Base-by-base conservation (phyloP, 345 rosid genomes). In the Gossypium ekmanianum region DNA sequence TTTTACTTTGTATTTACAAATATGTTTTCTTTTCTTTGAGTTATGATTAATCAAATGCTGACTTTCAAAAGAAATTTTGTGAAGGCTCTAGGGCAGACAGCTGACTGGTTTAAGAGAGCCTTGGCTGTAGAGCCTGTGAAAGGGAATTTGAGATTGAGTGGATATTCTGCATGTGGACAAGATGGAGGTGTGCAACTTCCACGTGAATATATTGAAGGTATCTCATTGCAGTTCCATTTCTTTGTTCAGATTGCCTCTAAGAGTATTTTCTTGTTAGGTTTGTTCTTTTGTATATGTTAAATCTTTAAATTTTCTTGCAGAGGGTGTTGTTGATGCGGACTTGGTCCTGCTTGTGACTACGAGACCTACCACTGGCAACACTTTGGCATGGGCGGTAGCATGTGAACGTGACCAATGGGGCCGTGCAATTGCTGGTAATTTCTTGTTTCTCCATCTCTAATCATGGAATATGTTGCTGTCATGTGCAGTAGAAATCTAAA, bases 401-500 rank as follows among this genome's bases (percentile, higher is more conserved):
- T 95, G 99, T 73, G 99, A 95, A 74, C 94, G 99, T 48, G 98
- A 95, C 83, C 99, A 95, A 55, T 95, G 99, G 99, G 99, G 99
- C 57, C 97, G 99, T 74, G 99, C 99, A 58, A 87, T 95, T 77
- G 99, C 99, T 83, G 99, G 99, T 90, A 86, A 64, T 47, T 4
- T 67, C 55, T 71, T 61, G 13, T 27, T 77, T 34, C 22, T 17
- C 44, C 45, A 20, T 69, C 62, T 52, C 58, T 26, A 9, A 6
- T 20, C 52, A n/a, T 39, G 12, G 62, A 17, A 39, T 68, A 9
- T 59, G 39, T 27, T 20, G 16, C 14, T 72, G 11, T 2, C 64
- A 0, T 12, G 7, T 75, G 66, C 64, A 9, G 67, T 39, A 45
- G 41, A 74, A 61, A 44, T 59, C 68, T 76, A 41, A 78, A 79